These are phyloP conservation scores for Wallacemonas sp. DNA, from an alignment of 208 protist species.

Conservation along the genomic window DNA sequence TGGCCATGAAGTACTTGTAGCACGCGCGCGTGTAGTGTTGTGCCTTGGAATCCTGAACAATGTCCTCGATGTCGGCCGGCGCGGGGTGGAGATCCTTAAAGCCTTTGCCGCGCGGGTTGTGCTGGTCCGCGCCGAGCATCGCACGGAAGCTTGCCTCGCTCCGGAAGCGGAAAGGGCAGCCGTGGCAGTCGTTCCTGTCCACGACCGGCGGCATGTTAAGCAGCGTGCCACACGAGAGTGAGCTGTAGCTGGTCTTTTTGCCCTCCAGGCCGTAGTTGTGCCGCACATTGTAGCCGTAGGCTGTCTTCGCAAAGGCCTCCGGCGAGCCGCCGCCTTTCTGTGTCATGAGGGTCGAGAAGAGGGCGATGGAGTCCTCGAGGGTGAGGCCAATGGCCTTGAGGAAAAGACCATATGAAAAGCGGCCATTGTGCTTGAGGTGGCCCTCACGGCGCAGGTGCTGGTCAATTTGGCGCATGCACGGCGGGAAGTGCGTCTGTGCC, in stretches of 20 bases:
- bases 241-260: conserved; percentile 90
- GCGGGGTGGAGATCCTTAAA: conserved; percentile 43
- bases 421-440: conserved; percentile 90
- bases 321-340: conserved; percentile 69
- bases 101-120: conserved; percentile 56
- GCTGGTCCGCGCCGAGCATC: conserved; percentile 52
- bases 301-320: conserved; percentile 79
- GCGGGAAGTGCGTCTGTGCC: conserved; percentile 88
- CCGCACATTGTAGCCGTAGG: conserved; percentile 92
- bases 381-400: conserved; percentile 90
- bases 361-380: conserved; percentile 79
- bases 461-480: conserved; percentile 91
- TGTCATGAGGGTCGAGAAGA: conserved; percentile 89
- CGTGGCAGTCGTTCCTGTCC: conserved; percentile 86
- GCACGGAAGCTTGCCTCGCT: conserved; percentile 67
- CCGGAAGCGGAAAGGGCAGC: conserved; percentile 89
- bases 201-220: conserved; percentile 81
- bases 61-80: conserved; percentile 83
- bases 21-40: conserved; percentile 91
- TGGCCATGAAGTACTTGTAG: conserved; percentile 92
- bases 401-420: conserved; percentile 90
- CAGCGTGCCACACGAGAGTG: conserved; percentile 76
- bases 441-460: conserved; percentile 74
- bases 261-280: conserved; percentile 93
- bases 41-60: conserved; percentile 79